Conservation (phyloP, 768 basidiomycete species). For the Hortiboletus flavorubellus region DNA sequence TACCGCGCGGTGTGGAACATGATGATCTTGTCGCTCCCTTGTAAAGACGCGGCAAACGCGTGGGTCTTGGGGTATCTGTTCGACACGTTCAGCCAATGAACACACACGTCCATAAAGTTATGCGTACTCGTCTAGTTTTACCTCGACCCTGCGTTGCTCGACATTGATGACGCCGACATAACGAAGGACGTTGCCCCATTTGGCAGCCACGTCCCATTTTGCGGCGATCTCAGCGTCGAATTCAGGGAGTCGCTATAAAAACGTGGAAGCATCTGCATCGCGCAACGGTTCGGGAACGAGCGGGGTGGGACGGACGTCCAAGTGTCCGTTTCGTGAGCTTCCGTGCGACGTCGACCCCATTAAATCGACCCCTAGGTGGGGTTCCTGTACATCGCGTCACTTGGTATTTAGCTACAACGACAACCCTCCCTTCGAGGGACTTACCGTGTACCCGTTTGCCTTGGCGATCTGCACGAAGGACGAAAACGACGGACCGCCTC, state of each 20-base stretch:
- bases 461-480: conserved; percentile 85
- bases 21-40: conserved; percentile 96
- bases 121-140: conserved; percentile 82
- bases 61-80: conserved; percentile 82
- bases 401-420: neutral
- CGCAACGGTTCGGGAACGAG: conserved; percentile 79
- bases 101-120: neutral
- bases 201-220: conserved; percentile 72
- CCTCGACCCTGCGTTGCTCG: conserved; percentile 61
- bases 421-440: conserved; percentile 6
- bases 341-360: conserved; percentile 94
- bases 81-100: neutral
- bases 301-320: conserved; percentile 76
- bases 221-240: conserved; percentile 78
- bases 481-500: conserved; percentile 76
- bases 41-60: conserved; percentile 93
- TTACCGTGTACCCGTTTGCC: conserved; percentile 91
- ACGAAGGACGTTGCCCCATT: conserved; percentile 80
- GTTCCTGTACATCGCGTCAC: conserved; percentile 64
- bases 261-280: conserved; percentile 75
- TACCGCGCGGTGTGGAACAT: conserved; percentile 97
- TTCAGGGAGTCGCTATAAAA: conserved; percentile 72
- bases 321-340: conserved; percentile 88
- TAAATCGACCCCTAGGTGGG: conserved; percentile 94
- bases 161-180: conserved; percentile 96